Evolutionary conservation across 192 early-diverging fungal species (phyloP).

Genomic region (Podila horticola): DNA sequence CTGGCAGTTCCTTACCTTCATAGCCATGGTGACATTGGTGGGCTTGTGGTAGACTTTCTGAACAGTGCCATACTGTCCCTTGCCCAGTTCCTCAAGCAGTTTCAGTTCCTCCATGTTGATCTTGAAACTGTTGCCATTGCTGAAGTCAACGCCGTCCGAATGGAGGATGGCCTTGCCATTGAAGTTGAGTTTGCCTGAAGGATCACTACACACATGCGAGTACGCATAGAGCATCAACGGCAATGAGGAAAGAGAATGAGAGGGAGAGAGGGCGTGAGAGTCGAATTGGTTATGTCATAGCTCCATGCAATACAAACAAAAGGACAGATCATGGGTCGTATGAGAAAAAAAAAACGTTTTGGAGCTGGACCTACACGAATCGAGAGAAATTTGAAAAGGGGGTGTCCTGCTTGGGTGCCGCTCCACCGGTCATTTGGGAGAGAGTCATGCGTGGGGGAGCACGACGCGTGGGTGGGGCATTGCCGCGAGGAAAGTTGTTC

Average conservation of each 20-base stretch:
- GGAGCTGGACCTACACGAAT: constrained; percentile 66
- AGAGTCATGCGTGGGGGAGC: constrained; percentile 35
- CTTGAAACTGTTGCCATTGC: constrained; percentile 85
- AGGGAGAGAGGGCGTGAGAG: not conserved
- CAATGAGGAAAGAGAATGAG: not conserved
- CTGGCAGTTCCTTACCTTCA: constrained; percentile 75
- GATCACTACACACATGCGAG: too few species aligned
- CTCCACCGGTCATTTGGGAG: constrained; percentile 31
- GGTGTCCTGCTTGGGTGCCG: constrained; percentile 43
- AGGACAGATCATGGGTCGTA: not conserved
- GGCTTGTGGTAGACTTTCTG: constrained; percentile 89
- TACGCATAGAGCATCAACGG: not conserved
- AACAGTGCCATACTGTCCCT: constrained; percentile 95
- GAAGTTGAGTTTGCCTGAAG: constrained; percentile 90
- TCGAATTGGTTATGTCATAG: not conserved
- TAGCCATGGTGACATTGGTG: constrained; percentile 89
- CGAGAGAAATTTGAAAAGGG: constrained; percentile 76
- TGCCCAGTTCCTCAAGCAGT: constrained; percentile 82
- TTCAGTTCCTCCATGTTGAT: constrained; percentile 90
- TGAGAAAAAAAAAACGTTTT: not conserved
- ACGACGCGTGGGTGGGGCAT: constrained; percentile 31
- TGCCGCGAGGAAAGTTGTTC: constrained; percentile 30
- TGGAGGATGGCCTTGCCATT: constrained; percentile 92
- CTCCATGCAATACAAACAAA: constrained; percentile 2
- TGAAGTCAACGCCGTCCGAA: constrained; percentile 92